phyloP scores from a whole-genome alignment of 2,329 filamentous ascomycete genomes.

The Ophiostoma angusticollis region DNA sequence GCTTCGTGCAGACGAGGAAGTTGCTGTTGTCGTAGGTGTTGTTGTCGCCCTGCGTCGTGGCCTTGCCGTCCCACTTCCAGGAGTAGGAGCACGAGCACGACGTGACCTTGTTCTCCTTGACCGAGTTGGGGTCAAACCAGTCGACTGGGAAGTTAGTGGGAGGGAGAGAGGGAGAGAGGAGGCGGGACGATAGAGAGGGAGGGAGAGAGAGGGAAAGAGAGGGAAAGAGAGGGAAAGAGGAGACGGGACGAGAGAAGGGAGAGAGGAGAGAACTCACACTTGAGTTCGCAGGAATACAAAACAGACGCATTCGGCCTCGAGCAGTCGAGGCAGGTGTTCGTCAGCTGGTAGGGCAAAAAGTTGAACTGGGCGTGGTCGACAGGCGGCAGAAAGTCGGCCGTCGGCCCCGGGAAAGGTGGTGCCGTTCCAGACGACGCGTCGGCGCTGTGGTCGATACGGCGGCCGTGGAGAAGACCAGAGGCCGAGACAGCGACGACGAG shows the following conservation, averaged over 20 bases:
- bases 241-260: background rate
- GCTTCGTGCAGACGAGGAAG: slow-evolving; percentile 7
- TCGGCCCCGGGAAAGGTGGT: background rate
- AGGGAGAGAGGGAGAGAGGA: background rate
- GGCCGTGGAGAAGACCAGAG: background rate
- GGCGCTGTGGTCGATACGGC: background rate
- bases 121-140: slow-evolving; percentile 21
- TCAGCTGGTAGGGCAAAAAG: slow-evolving; percentile 16
- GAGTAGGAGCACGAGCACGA: slow-evolving; percentile 14
- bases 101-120: slow-evolving; percentile 17
- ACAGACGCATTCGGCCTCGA: slow-evolving; percentile 5
- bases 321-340: slow-evolving; percentile 15
- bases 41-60: slow-evolving; percentile 7
- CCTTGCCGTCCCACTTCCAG: slow-evolving; percentile 17
- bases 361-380: slow-evolving; percentile 13
- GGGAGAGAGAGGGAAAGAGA: background rate
- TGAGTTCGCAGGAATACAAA: slow-evolving; percentile 14
- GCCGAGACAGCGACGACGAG: no score
- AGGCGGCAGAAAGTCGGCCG: background rate
- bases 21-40: slow-evolving; percentile 8
- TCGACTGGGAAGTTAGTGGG: no score
- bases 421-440: background rate
- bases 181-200: background rate
- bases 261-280: slow-evolving; percentile 13
- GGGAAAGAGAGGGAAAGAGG: background rate